Evolutionary conservation across 345 rosid species (phyloP), one percentile per base, ranked within the genome.

Genomic region (Heritiera littoralis): DNA sequence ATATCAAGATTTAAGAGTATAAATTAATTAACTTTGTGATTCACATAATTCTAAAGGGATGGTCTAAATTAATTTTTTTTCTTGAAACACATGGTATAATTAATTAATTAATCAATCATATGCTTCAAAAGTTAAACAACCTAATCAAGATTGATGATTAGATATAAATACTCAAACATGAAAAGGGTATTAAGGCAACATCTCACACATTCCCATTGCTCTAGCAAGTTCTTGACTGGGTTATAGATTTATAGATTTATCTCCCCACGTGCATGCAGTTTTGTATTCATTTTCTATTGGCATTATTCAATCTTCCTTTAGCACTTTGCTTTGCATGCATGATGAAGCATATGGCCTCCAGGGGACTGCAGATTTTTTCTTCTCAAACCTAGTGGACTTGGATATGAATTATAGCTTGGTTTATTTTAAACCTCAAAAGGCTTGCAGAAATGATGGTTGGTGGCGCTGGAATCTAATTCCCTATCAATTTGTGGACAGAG

Each of bases 401-500:
- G 58, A 54, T 35, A 35, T 55, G 60, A 55, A 23, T 18, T 18
- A 54, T 7, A 23, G 14, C 4, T 54, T 55, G 9, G 7, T 18
- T 17, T 55, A 55, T 55, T 55, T 55, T 55, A 55, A 55, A 54
- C 23, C 18, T 18, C 6, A 2, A 17, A 55, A 55, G 23, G 8
- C 12, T 60, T 3, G 9, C 8, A 9, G 3, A 30, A 60, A 23
- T 60, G 61, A 20, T 14, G 41, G 74, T 72, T 71, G 79, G 85
- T 78, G 83, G 86, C 8, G 77, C 18, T 17, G 86, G 90, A 81
- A 87, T 83, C 90, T 59, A 83, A 87, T 83, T 87, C 88, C 83
- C 70, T 65, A 59, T 52, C 56, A 49, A 45, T 23, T 10, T 23
- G 28, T 60, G 61, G 60, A 49, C 41, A 74, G 79, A 10, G 67